phyloP scores from a whole-genome alignment of 371 early-diverging fungal genomes.

The Nematocida ausubeli region DNA sequence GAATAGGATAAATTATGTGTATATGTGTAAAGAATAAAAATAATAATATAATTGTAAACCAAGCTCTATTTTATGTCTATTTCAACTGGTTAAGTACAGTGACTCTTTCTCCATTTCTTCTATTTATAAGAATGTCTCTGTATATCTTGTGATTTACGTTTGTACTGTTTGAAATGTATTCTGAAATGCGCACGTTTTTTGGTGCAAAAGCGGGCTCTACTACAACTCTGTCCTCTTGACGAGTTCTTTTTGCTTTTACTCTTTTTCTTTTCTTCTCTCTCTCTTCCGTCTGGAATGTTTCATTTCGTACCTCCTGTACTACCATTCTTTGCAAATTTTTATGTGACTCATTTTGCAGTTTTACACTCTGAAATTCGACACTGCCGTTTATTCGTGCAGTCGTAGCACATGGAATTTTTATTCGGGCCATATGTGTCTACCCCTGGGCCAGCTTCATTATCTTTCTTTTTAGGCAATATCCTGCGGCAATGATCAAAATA shows the following conservation, averaged over 20 bases:
- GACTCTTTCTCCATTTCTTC: slow-evolving; percentile 44
- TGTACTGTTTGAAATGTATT: slow-evolving; percentile 12
- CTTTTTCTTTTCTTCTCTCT: slow-evolving; percentile 29
- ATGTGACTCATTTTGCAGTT: background rate
- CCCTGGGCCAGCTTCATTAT: slow-evolving; percentile 21
- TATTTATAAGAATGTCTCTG: slow-evolving; percentile 33
- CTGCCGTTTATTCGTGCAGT: background rate
- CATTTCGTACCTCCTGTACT: slow-evolving; percentile 40
- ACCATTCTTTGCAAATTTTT: slow-evolving; percentile 51
- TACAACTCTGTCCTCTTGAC: background rate
- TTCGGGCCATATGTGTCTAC: background rate
- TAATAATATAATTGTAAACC: no score
- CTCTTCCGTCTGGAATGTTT: background rate
- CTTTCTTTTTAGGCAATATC: slow-evolving; percentile 39
- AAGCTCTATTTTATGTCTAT: background rate
- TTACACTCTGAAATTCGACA: background rate
- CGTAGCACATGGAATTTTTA: background rate
- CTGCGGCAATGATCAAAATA: slow-evolving; percentile 17
- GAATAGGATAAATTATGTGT: no score
- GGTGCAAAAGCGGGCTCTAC: background rate
- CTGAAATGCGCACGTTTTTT: background rate
- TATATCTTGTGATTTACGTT: slow-evolving; percentile 41
- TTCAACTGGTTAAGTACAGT: background rate
- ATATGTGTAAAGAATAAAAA: no score
- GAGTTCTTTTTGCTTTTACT: slow-evolving; percentile 34